These are phyloP conservation scores for Fraxinus baroniana DNA, from an alignment of 305 asterid genomes.

Conservation along the genomic window DNA sequence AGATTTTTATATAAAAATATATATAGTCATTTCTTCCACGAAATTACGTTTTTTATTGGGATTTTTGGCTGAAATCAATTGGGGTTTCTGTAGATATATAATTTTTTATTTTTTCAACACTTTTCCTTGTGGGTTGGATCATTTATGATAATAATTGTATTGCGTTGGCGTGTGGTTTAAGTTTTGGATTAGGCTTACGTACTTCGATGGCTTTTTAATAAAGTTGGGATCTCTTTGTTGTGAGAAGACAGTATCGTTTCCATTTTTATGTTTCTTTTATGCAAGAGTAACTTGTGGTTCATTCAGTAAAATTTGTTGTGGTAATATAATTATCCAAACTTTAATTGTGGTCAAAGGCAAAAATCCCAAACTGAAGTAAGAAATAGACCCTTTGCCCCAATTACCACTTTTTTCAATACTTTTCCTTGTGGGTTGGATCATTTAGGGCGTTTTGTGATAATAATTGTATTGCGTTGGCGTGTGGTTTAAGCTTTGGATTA, in stretches of 20 bases:
- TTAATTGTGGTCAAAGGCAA: too few species aligned
- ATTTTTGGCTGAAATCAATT: conserved; percentile 28
- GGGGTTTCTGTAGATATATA: conserved; percentile 24
- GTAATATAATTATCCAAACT: too few species aligned
- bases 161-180: conserved; percentile 28
- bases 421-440: conserved; percentile 20
- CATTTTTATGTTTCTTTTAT: conserved; percentile 20
- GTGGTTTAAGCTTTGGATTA: conserved; percentile 27
- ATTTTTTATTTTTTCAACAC: neutral
- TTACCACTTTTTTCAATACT: too few species aligned
- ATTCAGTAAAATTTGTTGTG: too few species aligned
- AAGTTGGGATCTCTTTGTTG: conserved; percentile 15
- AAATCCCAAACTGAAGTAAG: too few species aligned
- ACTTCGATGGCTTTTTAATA: conserved; percentile 38
- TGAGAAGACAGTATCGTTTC: neutral
- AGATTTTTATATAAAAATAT: too few species aligned
- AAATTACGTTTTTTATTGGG: conserved; percentile 24
- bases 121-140: conserved; percentile 21
- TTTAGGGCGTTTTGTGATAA: conserved; percentile 21
- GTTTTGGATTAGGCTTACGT: conserved; percentile 30
- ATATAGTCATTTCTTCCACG: neutral
- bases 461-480: conserved; percentile 27
- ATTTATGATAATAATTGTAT: conserved; percentile 21
- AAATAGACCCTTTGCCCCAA: too few species aligned
- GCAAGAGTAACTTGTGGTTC: conserved; percentile 22